Percentiles rank a stretch among this genome's conserved stretches.
These are phyloP conservation scores for Phytophthora podocarpi DNA, from an alignment of 352 stramenopile species.

Conservation along the genomic window DNA sequence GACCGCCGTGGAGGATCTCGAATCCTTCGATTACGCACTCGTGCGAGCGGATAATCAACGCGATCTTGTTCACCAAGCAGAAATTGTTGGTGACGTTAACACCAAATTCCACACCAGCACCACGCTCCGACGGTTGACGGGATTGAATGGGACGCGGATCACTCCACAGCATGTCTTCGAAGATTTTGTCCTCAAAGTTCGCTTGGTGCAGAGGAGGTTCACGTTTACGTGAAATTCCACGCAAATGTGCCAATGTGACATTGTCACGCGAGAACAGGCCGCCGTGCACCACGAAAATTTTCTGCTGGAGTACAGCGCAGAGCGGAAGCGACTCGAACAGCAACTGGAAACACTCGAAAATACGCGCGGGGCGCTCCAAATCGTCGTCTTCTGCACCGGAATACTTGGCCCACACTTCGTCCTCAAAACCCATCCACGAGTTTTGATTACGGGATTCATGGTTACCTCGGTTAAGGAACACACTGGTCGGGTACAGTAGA, in stretches of 20 bases:
- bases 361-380: constrained; percentile 42
- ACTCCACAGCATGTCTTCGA: constrained; percentile 94
- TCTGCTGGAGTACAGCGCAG: constrained; percentile 87
- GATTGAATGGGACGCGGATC: constrained; percentile 84
- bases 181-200: constrained; percentile 93
- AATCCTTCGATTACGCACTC: constrained; percentile 94
- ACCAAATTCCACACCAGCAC: constrained; percentile 93
- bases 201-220: constrained; percentile 89
- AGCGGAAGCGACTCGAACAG: constrained; percentile 91
- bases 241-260: constrained; percentile 91
- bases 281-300: constrained; percentile 95
- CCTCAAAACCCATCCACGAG: constrained; percentile 93
- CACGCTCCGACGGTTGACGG: constrained; percentile 84
- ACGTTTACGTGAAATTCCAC: constrained; percentile 90
- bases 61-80: constrained; percentile 92
- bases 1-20: constrained; percentile 89
- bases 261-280: constrained; percentile 93
- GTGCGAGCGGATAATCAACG: constrained; percentile 93
- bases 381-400: constrained; percentile 63
- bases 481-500: constrained; percentile 79
- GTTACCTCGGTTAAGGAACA: constrained; percentile 95
- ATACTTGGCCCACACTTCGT: constrained; percentile 89
- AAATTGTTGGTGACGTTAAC: constrained; percentile 94
- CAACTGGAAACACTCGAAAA: constrained; percentile 78
- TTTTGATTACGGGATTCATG: constrained; percentile 96